These are phyloP conservation scores for Hordeum marinum DNA, from an alignment of 176 grass and related monocot species.

Conservation along the genomic window DNA sequence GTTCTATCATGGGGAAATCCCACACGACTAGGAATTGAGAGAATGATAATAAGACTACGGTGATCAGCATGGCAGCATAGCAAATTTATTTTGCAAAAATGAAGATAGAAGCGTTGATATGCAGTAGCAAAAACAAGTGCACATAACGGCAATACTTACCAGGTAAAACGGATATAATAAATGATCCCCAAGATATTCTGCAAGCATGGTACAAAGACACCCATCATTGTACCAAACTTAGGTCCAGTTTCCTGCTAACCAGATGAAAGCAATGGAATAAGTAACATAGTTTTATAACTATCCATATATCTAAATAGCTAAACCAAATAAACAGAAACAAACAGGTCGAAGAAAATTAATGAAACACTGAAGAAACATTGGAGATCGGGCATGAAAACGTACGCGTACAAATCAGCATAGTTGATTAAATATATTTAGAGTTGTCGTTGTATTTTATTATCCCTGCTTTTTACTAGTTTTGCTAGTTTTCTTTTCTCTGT, in stretches of 20 bases:
- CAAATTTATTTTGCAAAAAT: not conserved
- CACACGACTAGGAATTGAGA: conserved; percentile 16
- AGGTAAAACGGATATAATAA: conserved; percentile 99
- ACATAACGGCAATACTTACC: conserved; percentile 43
- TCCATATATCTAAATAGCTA: not conserved
- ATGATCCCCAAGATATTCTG: conserved; percentile 99
- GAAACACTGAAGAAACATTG: not conserved
- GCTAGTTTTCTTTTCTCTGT: too few species aligned
- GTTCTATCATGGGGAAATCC: not conserved
- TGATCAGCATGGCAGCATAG: not conserved
- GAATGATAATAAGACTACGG: not conserved
- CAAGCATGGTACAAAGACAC: conserved; percentile 97
- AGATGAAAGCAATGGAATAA: conserved; percentile 21
- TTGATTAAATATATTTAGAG: conserved; percentile 5
- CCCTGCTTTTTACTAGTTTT: too few species aligned
- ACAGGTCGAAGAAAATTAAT: conserved; percentile 1
- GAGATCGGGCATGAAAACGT: not conserved
- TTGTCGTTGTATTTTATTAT: too few species aligned
- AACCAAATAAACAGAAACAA: conserved; percentile 9
- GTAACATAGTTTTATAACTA: not conserved
- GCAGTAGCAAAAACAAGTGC: not conserved
- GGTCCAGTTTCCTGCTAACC: conserved; percentile 54
- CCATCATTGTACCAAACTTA: conserved; percentile 95
- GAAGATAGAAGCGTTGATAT: not conserved
- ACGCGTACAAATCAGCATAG: conserved; percentile 7